Evolutionary conservation across 1,284 basidiomycete genomes (phyloP).

Genomic region (Cryptococcus sp.): DNA sequence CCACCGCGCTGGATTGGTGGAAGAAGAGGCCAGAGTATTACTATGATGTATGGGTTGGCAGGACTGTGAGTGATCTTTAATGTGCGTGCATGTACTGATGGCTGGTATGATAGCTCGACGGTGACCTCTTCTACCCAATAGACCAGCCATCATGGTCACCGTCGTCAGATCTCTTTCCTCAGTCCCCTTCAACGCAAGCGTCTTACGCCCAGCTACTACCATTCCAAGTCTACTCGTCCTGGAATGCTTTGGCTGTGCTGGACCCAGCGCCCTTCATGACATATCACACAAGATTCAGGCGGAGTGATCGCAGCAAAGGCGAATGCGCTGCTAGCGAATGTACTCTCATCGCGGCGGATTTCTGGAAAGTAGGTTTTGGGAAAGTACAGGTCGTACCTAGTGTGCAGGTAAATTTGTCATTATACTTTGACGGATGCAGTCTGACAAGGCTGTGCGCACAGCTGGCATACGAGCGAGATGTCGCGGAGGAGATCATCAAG

Average conservation of each 20-base stretch:
- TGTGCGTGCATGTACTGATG: background rate
- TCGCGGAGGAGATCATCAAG: constrained; percentile 35
- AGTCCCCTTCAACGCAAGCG: constrained; percentile 27
- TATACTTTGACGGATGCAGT: background rate
- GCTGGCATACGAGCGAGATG: constrained; percentile 48
- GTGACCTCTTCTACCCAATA: constrained; percentile 54
- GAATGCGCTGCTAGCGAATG: constrained; percentile 53
- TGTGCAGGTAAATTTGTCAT: constrained; percentile 41
- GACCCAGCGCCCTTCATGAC: constrained; percentile 42
- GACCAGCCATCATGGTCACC: constrained; percentile 45
- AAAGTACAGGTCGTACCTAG: constrained; percentile 50
- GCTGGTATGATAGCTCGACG: constrained; percentile 5
- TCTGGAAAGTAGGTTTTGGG: constrained; percentile 47
- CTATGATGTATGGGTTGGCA: constrained; percentile 53
- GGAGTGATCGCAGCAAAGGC: constrained; percentile 25
- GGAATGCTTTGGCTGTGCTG: constrained; percentile 51
- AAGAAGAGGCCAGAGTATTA: constrained; percentile 47
- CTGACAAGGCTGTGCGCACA: constrained; percentile 8
- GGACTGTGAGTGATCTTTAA: constrained; percentile 39
- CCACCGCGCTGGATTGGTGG: constrained; percentile 52
- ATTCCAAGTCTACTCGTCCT: constrained; percentile 51
- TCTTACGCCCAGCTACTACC: constrained; percentile 39
- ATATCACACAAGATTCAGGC: constrained; percentile 45
- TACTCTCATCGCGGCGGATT: constrained; percentile 46
- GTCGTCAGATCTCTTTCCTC: constrained; percentile 43